Percentiles rank a stretch among this genome's conserved stretches.
Evolutionary conservation across 116 monocot genomes (phyloP).

Genomic region (Phalaenopsis hybrid): DNA sequence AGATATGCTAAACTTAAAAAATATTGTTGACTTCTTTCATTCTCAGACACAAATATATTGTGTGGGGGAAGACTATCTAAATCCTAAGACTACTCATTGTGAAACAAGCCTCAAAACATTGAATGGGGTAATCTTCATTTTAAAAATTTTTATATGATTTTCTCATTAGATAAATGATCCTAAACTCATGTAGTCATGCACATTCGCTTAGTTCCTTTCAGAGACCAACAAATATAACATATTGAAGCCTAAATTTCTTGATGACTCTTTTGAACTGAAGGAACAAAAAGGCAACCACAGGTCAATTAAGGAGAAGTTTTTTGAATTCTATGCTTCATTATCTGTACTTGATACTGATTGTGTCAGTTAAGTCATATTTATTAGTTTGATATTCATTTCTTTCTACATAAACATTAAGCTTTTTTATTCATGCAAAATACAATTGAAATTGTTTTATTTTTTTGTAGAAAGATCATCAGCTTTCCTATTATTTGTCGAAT

Average conservation of each 20-base stretch:
- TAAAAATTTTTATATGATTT: background rate
- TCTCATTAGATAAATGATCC: no score
- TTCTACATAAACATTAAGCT: no score
- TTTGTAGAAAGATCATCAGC: no score
- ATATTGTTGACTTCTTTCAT: background rate
- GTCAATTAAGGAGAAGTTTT: background rate
- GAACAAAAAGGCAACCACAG: no score
- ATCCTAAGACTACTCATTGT: background rate
- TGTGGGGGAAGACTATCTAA: no score
- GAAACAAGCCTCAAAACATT: background rate
- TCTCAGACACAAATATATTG: conserved; percentile 6
- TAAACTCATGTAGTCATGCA: background rate
- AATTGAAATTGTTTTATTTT: no score
- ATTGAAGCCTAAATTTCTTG: background rate
- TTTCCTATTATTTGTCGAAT: no score
- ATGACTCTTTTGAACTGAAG: no score
- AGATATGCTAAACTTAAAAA: background rate
- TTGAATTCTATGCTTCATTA: background rate
- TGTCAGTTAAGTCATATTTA: background rate
- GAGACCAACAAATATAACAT: background rate
- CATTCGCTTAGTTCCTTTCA: background rate
- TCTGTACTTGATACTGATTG: background rate
- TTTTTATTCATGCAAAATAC: no score
- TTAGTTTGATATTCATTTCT: no score
- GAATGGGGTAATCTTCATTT: background rate